Conservation (phyloP, 768 basidiomycete genomes). For the Fomitopsis serialis region DNA sequence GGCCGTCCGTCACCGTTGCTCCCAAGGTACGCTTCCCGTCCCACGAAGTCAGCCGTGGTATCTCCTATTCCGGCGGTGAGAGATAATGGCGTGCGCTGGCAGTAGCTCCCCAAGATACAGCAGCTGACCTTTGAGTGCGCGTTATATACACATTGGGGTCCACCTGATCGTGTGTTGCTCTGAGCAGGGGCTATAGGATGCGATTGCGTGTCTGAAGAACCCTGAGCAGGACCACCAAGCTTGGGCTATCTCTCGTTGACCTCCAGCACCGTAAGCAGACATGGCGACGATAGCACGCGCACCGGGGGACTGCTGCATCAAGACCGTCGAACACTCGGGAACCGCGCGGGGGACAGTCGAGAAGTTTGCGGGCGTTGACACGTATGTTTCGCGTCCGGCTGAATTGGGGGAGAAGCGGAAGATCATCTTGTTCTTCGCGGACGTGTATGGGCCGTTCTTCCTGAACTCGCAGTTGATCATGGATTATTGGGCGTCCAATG, state of each 20-base stretch:
- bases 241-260: no score
- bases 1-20: no score
- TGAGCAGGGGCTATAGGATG: no score
- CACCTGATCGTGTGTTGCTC: no score
- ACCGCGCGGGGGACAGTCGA: conserved; percentile 37
- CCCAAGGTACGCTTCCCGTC: no score
- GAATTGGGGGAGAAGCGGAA: conserved; percentile 21
- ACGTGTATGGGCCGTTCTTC: conserved; percentile 56
- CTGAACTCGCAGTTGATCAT: conserved; percentile 55
- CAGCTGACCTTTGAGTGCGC: no score
- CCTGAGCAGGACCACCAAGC: not conserved
- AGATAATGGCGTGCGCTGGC: no score
- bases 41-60: no score
- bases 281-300: conserved; percentile 8
- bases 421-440: conserved; percentile 53
- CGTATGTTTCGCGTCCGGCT: conserved; percentile 47
- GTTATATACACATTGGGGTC: no score
- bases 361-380: conserved; percentile 38
- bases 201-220: not conserved
- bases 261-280: not conserved
- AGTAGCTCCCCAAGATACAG: no score
- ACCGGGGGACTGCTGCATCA: conserved; percentile 46
- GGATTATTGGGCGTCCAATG: conserved; percentile 58
- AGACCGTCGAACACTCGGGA: conserved; percentile 47
- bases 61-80: no score